phyloP scores from a whole-genome alignment of 768 basidiomycete genomes.

The Suillus subluteus region DNA sequence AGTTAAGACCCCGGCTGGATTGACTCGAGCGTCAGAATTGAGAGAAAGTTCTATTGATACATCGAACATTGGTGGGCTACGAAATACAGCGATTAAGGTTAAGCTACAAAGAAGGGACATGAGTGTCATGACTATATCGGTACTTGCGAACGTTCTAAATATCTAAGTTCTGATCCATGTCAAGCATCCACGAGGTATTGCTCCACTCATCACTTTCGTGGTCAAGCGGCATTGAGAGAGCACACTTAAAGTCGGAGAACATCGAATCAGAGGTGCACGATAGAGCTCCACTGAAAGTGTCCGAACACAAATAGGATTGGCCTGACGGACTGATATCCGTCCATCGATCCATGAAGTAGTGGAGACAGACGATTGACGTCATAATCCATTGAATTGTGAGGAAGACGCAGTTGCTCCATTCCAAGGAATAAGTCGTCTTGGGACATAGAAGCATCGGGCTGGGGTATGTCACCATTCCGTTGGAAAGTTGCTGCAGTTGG shows the following conservation, averaged over 20 bases:
- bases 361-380: neutral
- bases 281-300: neutral
- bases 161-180: neutral
- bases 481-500: conserved; percentile 28
- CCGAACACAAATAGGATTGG: neutral
- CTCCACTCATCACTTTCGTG: neutral
- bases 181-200: conserved; percentile 3
- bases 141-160: neutral
- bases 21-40: neutral
- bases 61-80: neutral
- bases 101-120: conserved; percentile 1
- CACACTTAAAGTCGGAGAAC: neutral
- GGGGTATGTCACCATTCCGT: conserved; percentile 3
- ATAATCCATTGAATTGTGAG: conserved; percentile 2
- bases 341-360: neutral
- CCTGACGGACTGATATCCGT: neutral
- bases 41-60: conserved; percentile 6
- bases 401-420: conserved; percentile 12
- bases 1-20: neutral
- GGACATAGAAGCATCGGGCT: neutral
- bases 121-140: neutral
- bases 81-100: neutral
- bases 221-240: conserved; percentile 2
- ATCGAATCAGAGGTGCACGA: neutral
- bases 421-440: conserved; percentile 2